Base-by-base conservation (phyloP, 306 rosid species). In the Cajanus cajan region DNA sequence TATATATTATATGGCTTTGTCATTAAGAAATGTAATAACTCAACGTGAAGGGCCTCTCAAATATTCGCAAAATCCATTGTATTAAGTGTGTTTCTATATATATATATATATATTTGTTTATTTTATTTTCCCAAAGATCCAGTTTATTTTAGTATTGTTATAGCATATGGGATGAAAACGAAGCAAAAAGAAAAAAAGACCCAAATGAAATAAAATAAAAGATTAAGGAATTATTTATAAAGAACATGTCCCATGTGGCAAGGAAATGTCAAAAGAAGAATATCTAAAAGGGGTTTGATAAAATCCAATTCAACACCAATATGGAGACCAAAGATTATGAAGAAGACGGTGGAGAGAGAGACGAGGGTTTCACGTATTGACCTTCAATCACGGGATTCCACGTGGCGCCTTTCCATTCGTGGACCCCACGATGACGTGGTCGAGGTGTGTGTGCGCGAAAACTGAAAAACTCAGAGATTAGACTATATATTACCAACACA, bases 381-480 rank as follows among this genome's bases (percentile, higher is more conserved):
- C 71, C 83, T 82, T 78, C 73, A 86, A 86, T 89, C 85, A 71
- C 69, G 87, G 63, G 15, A 28, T 43, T 79, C 87, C 93, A 91
- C 97, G 94, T 93, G 97, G 94, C 61, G 1, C 1, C 0, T 47
- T 77, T 8, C 7, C n/a, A 79, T 76, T 67, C 82, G 84, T 88
- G 94, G 94, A 85, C 78, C 92, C 91, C 89, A 85, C 87, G 85
- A 43, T 86, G 93, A 93, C 94, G 91, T 90, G 92, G 89, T 13
- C 41, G 58, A 39, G 18, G 41, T 24, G 69, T 18, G 36, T 39
- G 39, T 39, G 47, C 54, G 58, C 43, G 18, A 61, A 65, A 51
- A 55, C 44, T 8, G 24, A 40, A n/a, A 69, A 69, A 71, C 72
- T 45, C 80, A 47, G 21, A 59, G 58, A 84, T 71, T 37, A 64